phyloP scores from a whole-genome alignment of 73 alveolate species.

The Blepharisma stoltei region DNA sequence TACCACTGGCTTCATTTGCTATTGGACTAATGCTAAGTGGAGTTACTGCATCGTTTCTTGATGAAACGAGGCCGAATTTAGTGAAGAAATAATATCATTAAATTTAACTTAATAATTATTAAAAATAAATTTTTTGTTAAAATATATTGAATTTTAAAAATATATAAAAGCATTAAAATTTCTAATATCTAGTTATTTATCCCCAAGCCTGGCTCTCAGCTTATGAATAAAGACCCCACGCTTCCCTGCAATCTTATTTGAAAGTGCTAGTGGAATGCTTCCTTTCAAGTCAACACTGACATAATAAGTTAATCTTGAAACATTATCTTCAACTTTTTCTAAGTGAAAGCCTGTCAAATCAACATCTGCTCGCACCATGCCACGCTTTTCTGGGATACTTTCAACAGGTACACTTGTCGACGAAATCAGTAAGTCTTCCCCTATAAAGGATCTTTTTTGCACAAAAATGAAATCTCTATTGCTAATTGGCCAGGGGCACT shows the following conservation, averaged over 20 bases:
- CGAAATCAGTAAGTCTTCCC: neutral
- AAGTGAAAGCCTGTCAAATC: neutral
- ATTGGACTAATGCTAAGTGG: no score
- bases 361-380: neutral
- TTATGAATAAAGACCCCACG: neutral
- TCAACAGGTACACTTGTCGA: neutral
- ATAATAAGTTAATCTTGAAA: neutral
- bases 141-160: no score
- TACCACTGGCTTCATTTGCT: no score
- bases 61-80: no score
- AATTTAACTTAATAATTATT: no score
- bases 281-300: neutral
- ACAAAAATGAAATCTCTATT: constrained; percentile 21
- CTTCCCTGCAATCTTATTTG: neutral
- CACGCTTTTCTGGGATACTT: neutral
- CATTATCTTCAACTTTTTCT: neutral
- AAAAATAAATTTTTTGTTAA: no score
- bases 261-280: neutral
- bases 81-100: no score
- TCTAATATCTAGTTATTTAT: no score
- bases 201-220: no score
- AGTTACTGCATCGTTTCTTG: no score
- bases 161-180: no score
- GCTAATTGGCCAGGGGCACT: constrained; percentile 22
- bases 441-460: neutral